These are phyloP conservation scores for Ustilago hordei DNA, from an alignment of 1,284 basidiomycete genomes.

Conservation along the genomic window DNA sequence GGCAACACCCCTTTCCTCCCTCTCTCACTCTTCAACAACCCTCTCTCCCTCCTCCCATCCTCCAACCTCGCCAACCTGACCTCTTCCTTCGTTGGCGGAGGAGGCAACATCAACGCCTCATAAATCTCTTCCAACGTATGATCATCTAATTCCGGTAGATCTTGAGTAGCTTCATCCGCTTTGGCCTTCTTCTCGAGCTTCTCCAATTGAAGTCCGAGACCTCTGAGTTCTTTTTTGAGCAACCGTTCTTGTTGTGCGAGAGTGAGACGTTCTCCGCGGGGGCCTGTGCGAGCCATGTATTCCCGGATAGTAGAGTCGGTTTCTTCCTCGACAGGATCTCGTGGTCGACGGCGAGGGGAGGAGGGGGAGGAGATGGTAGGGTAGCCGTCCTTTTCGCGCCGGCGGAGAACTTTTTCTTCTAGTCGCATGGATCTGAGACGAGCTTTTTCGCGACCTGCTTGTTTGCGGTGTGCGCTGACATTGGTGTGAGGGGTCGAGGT, in stretches of 20 bases:
- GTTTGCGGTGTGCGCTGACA: conserved; percentile 44
- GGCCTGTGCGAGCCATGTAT: conserved; percentile 48
- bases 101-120: conserved; percentile 54
- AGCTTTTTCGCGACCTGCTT: conserved; percentile 46
- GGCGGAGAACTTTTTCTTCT: conserved; percentile 26
- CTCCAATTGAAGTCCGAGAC: conserved; percentile 49
- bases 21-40: conserved; percentile 2
- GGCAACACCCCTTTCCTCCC: conserved; percentile 5
- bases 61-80: conserved; percentile 37
- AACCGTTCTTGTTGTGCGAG: conserved; percentile 39
- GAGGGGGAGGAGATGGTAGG: neutral
- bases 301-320: conserved; percentile 33
- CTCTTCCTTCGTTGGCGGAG: conserved; percentile 41
- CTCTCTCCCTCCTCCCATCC: conserved; percentile 26
- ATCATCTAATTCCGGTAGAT: conserved; percentile 64
- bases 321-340: conserved; percentile 30
- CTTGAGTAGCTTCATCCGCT: conserved; percentile 43
- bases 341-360: neutral
- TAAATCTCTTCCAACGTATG: conserved; percentile 61
- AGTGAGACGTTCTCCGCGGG: conserved; percentile 40
- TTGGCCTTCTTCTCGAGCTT: conserved; percentile 48
- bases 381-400: conserved; percentile 36
- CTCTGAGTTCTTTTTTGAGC: conserved; percentile 54
- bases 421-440: conserved; percentile 20
- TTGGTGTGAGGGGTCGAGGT: neutral